Conservation (phyloP, 1,284 basidiomycete species). For the Phellinidium pouzarii region DNA sequence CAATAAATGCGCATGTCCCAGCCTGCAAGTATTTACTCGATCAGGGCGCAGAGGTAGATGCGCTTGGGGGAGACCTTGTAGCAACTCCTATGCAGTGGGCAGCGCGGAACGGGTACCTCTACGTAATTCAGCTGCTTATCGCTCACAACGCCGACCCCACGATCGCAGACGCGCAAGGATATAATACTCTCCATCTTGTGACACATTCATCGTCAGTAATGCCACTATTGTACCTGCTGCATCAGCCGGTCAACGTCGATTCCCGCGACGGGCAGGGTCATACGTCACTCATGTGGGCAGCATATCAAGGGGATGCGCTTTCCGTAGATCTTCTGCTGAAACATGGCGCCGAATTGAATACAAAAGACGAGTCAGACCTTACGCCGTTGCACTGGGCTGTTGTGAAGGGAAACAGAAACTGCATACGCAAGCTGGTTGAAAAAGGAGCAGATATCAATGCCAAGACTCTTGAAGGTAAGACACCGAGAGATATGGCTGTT, state of each 20-base stretch:
- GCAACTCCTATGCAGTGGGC: constrained; percentile 99
- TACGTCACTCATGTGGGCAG: constrained; percentile 97
- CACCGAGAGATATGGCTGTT: constrained; percentile 89
- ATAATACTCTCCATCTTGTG: constrained; percentile 92
- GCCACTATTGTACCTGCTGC: constrained; percentile 88
- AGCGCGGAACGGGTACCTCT: constrained; percentile 91
- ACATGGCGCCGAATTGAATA: constrained; percentile 76
- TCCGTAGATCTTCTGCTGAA: constrained; percentile 88
- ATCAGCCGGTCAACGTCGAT: constrained; percentile 86
- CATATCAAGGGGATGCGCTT: constrained; percentile 96
- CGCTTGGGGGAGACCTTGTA: constrained; percentile 89
- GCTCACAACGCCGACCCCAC: constrained; percentile 88
- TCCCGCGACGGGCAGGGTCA: constrained; percentile 89
- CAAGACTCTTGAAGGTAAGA: constrained; percentile 82
- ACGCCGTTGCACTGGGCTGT: constrained; percentile 97
- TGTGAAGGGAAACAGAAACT: constrained; percentile 87
- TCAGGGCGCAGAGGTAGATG: constrained; percentile 93
- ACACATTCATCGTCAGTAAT: constrained; percentile 93
- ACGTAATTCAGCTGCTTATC: constrained; percentile 88
- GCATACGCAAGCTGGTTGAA: constrained; percentile 80
- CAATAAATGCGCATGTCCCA: constrained; percentile 84
- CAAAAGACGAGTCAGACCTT: constrained; percentile 77
- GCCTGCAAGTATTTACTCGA: constrained; percentile 81
- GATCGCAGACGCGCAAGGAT: constrained; percentile 89
- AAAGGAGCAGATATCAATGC: constrained; percentile 79